Base-by-base conservation (phyloP, 108 stramenopile species). In the Cylindrotheca fusiformis region DNA sequence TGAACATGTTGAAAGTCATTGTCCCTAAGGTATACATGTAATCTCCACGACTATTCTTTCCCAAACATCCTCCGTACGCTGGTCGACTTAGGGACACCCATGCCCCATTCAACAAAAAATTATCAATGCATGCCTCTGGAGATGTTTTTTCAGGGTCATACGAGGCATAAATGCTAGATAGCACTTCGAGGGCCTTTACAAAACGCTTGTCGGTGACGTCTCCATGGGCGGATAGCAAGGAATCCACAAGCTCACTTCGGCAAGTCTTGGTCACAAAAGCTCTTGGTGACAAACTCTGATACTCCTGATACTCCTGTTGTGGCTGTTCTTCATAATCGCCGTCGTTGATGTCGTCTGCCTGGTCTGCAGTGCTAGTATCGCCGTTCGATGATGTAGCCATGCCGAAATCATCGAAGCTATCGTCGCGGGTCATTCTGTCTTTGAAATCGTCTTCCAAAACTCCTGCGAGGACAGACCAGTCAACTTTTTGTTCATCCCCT, bases 401-500 rank as follows among this genome's bases (percentile, higher is more conserved):
- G 36, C 14, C 14, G 14, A 10, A 6, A 14, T 41, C 36, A 6
- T 6, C 36, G 10, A 41, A 10, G 36, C 36, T 41, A 14, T 41
- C 36, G 14, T 41, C 36, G 36, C 6, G 6, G 6, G 6, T 14
- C 6, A 6, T 41, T 14, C 36, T 41, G 18, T 25, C 24, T 53
- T 25, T 21, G 26, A 26, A 53, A 4, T 53, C 52, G 18, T 23
- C 52, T 53, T 53, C 52, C 2, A 53, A 25, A 2, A 26, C 52
- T 21, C 26, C 24, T 53, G 52, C 52, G 2, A 53, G 52, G 18
- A 53, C 26, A 1, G 52, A 53, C 52, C 52, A 53, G 26, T 53
- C 52, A 21, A 53, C 25, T 53, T 53, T 23, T 25, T 53, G 24
- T 24, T 26, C 26, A 22, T 53, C 52, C 22, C 26, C 26, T n/a